These are phyloP conservation scores for Meredithiella fracta DNA, from an alignment of 2,329 filamentous ascomycete genomes.

Conservation along the genomic window DNA sequence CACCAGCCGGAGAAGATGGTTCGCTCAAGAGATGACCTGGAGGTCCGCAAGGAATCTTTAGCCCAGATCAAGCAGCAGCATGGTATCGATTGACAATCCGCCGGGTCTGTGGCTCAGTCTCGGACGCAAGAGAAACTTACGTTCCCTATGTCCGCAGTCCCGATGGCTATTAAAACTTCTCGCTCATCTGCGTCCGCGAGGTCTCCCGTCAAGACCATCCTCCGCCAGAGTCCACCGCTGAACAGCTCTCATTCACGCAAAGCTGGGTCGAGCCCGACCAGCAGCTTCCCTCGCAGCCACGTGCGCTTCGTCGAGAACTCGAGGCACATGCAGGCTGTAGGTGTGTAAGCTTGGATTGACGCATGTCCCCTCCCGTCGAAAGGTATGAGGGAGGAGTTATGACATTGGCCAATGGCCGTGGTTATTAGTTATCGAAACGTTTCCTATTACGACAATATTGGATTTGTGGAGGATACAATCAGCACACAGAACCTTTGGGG, in stretches of 20 bases:
- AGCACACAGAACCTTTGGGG: not conserved
- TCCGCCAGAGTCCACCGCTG: constrained; percentile 13
- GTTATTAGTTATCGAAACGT: too few relatives aligned
- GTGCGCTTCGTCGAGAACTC: constrained; percentile 14
- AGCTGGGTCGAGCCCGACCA: not conserved
- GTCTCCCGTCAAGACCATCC: constrained; percentile 13
- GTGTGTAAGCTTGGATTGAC: constrained; percentile 13
- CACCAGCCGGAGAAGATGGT: constrained; percentile 51
- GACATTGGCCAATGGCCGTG: too few relatives aligned
- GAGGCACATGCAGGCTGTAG: constrained; percentile 13
- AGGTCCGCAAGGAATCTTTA: constrained; percentile 88
- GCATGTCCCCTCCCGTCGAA: not conserved
- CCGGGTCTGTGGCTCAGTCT: constrained; percentile 45
- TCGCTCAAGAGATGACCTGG: constrained; percentile 84
- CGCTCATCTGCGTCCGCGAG: constrained; percentile 12
- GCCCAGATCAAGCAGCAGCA: constrained; percentile 96
- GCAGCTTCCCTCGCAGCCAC: constrained; percentile 12
- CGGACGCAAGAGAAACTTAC: constrained; percentile 14
- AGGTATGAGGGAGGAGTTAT: not conserved
- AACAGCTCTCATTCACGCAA: constrained; percentile 2
- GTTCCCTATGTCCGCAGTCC: constrained; percentile 13
- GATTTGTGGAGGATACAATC: too few relatives aligned
- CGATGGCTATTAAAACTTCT: constrained; percentile 13
- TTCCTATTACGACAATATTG: too few relatives aligned
- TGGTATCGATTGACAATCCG: constrained; percentile 90